A percentile compares a stretch with the other conserved stretches of the same genome.
Evolutionary conservation across 768 basidiomycete species (phyloP).

Genomic region (Kwoniella pini): DNA sequence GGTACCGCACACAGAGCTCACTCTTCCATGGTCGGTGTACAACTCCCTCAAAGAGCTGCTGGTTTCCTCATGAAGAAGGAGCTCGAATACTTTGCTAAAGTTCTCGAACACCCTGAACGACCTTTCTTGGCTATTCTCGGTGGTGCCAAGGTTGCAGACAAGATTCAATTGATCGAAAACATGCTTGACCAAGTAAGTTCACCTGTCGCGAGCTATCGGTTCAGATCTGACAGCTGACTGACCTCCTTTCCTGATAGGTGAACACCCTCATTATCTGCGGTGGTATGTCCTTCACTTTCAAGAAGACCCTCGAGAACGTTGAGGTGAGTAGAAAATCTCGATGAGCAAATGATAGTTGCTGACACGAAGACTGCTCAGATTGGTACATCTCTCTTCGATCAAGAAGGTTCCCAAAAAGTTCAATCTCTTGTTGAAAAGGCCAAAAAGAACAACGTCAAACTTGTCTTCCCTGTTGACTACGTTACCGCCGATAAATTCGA

Average conservation of each 20-base stretch:
- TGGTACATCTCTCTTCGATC: slow-evolving; percentile 91
- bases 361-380: too few species aligned
- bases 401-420: slow-evolving; percentile 84
- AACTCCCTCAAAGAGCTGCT: slow-evolving; percentile 85
- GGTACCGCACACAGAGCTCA: slow-evolving; percentile 98
- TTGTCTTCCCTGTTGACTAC: slow-evolving; percentile 94
- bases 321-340: slow-evolving; percentile 57
- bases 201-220: background rate
- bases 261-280: slow-evolving; percentile 94
- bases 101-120: slow-evolving; percentile 86
- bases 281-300: slow-evolving; percentile 99
- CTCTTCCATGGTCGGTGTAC: slow-evolving; percentile 97
- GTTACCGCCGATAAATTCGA: slow-evolving; percentile 93
- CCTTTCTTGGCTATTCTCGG: slow-evolving; percentile 98
- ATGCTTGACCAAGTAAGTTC: slow-evolving; percentile 86
- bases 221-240: slow-evolving; percentile 2
- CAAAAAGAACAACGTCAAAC: slow-evolving; percentile 82
- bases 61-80: slow-evolving; percentile 99
- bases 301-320: slow-evolving; percentile 82
- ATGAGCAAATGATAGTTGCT: slow-evolving; percentile 6
- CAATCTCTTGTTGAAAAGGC: slow-evolving; percentile 82
- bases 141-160: slow-evolving; percentile 98
- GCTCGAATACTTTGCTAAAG: slow-evolving; percentile 97
- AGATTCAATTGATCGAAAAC: slow-evolving; percentile 98
- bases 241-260: slow-evolving; percentile 61